These are phyloP conservation scores for Ogataea siamensis DNA, from an alignment of 805 yeast genomes.

Conservation along the genomic window DNA sequence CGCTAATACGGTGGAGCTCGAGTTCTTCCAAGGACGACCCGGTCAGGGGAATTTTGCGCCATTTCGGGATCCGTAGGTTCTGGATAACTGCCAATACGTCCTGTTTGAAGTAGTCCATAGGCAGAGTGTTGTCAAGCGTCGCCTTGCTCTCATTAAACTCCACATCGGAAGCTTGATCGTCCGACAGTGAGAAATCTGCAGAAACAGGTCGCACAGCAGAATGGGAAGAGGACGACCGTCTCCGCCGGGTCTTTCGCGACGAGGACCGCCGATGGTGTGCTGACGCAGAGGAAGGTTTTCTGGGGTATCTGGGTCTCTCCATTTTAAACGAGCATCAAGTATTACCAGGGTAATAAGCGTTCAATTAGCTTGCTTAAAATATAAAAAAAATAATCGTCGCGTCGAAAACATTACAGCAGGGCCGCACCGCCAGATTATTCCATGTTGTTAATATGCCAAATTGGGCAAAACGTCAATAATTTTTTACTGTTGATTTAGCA, in stretches of 20 bases:
- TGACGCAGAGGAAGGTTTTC: conserved; percentile 24
- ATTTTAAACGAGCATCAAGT: conserved; percentile 7
- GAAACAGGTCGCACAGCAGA: conserved; percentile 19
- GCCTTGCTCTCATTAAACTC: conserved; percentile 42
- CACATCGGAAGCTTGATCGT: conserved; percentile 2
- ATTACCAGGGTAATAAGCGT: background rate
- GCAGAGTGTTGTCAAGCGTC: conserved; percentile 70
- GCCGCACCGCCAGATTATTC: background rate
- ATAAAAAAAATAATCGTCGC: conserved; percentile 3
- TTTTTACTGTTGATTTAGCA: background rate
- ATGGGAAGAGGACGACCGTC: conserved; percentile 29
- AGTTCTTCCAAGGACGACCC: conserved; percentile 42
- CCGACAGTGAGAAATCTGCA: conserved; percentile 13
- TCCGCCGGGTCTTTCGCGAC: conserved; percentile 22
- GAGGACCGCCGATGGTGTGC: conserved; percentile 22
- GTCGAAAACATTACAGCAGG: background rate
- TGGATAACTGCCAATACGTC: conserved; percentile 69
- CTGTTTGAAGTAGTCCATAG: conserved; percentile 79
- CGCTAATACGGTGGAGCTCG: conserved; percentile 67
- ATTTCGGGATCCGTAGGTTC: conserved; percentile 66
- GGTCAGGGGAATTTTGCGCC: conserved; percentile 57
- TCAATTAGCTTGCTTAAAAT: background rate
- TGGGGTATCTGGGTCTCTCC: conserved; percentile 26
- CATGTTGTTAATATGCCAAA: conserved; percentile 14
- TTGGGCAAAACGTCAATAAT: conserved; percentile 19